These are phyloP conservation scores for Cyphellophora attinorum DNA, from an alignment of 2,329 filamentous ascomycete genomes.

Conservation along the genomic window DNA sequence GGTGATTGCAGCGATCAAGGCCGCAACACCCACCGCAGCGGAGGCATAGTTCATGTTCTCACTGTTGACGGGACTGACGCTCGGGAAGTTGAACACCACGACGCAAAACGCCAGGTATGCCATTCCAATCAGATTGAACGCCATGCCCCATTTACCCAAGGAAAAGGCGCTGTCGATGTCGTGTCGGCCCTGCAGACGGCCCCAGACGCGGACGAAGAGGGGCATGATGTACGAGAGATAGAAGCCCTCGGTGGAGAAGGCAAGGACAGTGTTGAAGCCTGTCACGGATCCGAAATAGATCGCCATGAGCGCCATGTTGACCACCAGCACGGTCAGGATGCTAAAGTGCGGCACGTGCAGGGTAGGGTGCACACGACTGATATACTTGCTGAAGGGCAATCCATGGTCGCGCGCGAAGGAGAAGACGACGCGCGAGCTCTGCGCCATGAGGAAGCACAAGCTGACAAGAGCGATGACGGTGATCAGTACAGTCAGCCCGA, in stretches of 20 bases:
- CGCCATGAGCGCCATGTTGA: not conserved
- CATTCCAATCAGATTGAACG: conserved; percentile 26
- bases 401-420: conserved; percentile 41
- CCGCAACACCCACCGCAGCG: not conserved
- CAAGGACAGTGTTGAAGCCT: conserved; percentile 7
- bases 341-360: conserved; percentile 1
- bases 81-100: conserved; percentile 21
- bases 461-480: no score
- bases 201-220: conserved; percentile 8
- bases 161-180: conserved; percentile 26
- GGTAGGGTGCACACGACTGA: not conserved
- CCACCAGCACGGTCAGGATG: not conserved
- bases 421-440: conserved; percentile 12
- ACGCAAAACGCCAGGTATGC: conserved; percentile 16
- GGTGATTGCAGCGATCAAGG: not conserved
- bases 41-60: not conserved
- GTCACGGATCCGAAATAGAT: not conserved
- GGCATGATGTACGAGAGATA: conserved; percentile 12
- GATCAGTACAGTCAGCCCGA: no score
- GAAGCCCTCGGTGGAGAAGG: conserved; percentile 26
- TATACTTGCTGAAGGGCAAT: conserved; percentile 29
- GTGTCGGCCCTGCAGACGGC: conserved; percentile 23
- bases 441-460: conserved; percentile 16
- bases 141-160: conserved; percentile 28
- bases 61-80: conserved; percentile 5